Conservation (phyloP, 768 basidiomycete genomes). For the Cantharellus cinnabarinus region DNA sequence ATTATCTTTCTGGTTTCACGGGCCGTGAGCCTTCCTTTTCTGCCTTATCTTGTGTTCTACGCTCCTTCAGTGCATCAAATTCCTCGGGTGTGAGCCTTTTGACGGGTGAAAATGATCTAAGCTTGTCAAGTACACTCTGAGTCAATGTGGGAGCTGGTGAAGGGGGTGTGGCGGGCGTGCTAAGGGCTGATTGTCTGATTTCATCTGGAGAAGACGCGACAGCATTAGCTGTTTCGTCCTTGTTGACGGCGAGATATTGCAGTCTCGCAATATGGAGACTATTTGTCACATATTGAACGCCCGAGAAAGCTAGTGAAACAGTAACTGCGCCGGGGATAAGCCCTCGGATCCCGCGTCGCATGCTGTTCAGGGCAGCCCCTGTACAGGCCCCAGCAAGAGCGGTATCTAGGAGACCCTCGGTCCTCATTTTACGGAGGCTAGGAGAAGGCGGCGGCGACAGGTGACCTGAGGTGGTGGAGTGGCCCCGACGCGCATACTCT, state of each 20-base stretch:
- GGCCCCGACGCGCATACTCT: constrained; percentile 25
- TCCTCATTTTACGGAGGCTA: constrained; percentile 33
- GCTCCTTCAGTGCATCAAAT: constrained; percentile 38
- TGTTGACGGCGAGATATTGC: neutral
- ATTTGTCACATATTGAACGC: constrained; percentile 52
- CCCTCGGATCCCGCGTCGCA: too few species aligned
- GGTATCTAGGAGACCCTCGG: constrained; percentile 44
- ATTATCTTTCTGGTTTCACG: constrained; percentile 6
- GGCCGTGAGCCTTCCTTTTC: constrained; percentile 36
- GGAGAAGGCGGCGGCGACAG: neutral
- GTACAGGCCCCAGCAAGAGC: constrained; percentile 50
- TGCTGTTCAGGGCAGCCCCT: constrained; percentile 28
- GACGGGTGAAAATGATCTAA: constrained; percentile 27
- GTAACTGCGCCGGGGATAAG: constrained; percentile 40
- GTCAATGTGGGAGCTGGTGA: too few species aligned
- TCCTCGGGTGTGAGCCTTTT: constrained; percentile 48
- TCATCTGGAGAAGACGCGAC: too few species aligned
- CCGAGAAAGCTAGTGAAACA: constrained; percentile 33
- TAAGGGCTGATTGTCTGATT: too few species aligned
- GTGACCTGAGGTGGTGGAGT: constrained; percentile 1
- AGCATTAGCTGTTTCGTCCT: too few species aligned
- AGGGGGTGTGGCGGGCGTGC: too few species aligned
- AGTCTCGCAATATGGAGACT: constrained; percentile 42
- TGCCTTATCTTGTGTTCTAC: constrained; percentile 35
- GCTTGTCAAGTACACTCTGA: constrained; percentile 12